Evolutionary conservation across 2,329 filamentous ascomycete species (phyloP), one percentile per base, ranked within the genome.

Genomic region (Calonectria multiphialidica): DNA sequence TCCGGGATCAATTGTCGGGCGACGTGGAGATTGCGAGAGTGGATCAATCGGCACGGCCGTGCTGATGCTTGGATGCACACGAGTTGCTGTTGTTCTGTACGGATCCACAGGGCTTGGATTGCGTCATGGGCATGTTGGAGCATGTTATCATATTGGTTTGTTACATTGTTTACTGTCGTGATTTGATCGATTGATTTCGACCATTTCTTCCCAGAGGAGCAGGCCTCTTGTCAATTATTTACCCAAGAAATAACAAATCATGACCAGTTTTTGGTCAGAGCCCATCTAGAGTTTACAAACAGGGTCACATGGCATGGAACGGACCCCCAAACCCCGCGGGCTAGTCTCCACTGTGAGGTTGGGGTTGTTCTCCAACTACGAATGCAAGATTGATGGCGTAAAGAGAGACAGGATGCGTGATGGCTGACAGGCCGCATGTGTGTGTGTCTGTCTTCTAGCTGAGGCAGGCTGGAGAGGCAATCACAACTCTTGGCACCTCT

Each of bases 241-340:
- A 18, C 15, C 18, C 30, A 23, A 23, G n/a, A 12, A 21, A 37
- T 9, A 37, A 37, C 21, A 47, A 35, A 57, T n/a, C 12, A 35
- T 40, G 15, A 40, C 12, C 71, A 64, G 5, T 73, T 72, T 45
- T 75, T 70, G 15, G 21, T 23, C 33, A 25, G 53, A n/a, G 35
- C 21, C 33, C 53, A 40, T 59, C 53, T 59, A 59, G 53, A 59
- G 53, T 59, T 59, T 40, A 21, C 23, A 59, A 59, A 40, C 35
- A 18, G 21, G 53, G 53, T 59, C 53, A 59, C 53, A 59, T 40
- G 53, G 33, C 12, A 59, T 59, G 53, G 53, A 59, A 59, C 53
- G 53, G 53, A 59, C 53, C 53, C 53, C 53, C 53, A 59, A 59
- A 25, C 53, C 53, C 53, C 53, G 16, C 16, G 35, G 53, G 35